Base-by-base conservation (phyloP, 352 stramenopile genomes). In the Phytophthora chlamydospora region DNA sequence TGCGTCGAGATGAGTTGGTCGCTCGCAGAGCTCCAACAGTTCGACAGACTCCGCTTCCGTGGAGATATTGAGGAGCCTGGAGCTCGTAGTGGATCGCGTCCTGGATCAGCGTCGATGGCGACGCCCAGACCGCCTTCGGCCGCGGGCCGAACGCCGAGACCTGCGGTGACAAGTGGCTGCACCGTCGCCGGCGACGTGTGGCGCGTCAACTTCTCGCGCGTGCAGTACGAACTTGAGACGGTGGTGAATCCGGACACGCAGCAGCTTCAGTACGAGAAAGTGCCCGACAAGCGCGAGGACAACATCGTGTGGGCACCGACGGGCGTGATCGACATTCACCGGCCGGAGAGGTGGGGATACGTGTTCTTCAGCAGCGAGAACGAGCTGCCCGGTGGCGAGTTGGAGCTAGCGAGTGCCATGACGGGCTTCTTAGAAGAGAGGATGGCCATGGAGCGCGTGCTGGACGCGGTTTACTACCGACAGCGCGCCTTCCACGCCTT, bases 181-280 rank as follows among this genome's bases (percentile, higher is more conserved):
- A 68, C 56, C 10, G 42, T 63, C 7, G 38, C 51, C 16, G 85
- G 86, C 0, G 70, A 89, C 21, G 76, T 92, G 44, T 96, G 87
- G 86, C 78, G 90, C 17, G 86, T 97, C 36, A 97, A 97, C 58
- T 97, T 97, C 55, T 95, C 80, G 16, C 79, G 89, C n/a, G 89
- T 97, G 4, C 87, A 97, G 57, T 93, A 92, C 46, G 58, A 88
- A 27, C 53, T 92, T 0, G 58, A 76, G 21, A 73, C 66, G 2
- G 65, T 84, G 4, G 50, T 84, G 13, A 68, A 90, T 31, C 36
- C 58, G n/a, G 70, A 86, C 52, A 81, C 71, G 14, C 68, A 75
- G 19, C 68, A 81, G 34, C 44, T 83, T 2, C 42, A 78, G 44
- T 90, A 82, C 50, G 59, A 73, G 36, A 90, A 88, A 59, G 61